Evolutionary conservation across 345 rosid genomes (phyloP), one percentile per base, ranked within the genome.

Genomic region (Melaleuca quinquenervia): DNA sequence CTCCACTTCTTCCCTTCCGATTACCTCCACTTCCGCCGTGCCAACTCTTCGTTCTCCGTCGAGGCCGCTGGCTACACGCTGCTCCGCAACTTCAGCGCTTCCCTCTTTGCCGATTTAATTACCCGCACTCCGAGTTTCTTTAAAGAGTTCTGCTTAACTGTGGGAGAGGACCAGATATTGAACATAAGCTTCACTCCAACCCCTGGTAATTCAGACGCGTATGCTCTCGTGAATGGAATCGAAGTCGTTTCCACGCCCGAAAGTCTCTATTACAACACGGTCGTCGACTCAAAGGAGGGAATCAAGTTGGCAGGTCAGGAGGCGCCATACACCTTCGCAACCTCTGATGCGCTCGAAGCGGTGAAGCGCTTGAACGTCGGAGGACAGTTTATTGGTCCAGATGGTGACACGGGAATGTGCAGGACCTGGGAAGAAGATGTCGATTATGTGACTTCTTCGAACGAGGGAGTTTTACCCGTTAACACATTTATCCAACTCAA

Each of bases 161-260:
- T 83, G 1, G 51, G 55, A 26, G 52, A 76, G 3, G 52, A 45
- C 70, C 80, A 82, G 78, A 29, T n/a, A 10, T 52, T 93, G 48
- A 90, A 84, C 55, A 51, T 94, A 45, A 88, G 89, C 1, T 91
- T 94, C 86, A 76, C 10, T 14, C 93, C 94, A 1, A 88, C 54
- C 20, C 18, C 58, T 0, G 76, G 41, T 10, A 62, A 52, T 14
- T 56, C 88, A 16, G 52, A 82, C 11, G 50, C 93, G 8, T 89
- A 82, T 27, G 91, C 90, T 36, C 87, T 91, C 41, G 82, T 91
- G 84, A 91, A 90, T 41, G 92, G 90, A 29, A 87, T 91, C 8
- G 91, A 91, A 83, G 49, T 91, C 20, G 87, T 91, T 36, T 90
- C 92, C n/a, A 87, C 90, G 88, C 92, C 93, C 1, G 16, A 29